Conservation (phyloP, 2,329 filamentous ascomycete genomes). For the Monosporascus ibericus region DNA sequence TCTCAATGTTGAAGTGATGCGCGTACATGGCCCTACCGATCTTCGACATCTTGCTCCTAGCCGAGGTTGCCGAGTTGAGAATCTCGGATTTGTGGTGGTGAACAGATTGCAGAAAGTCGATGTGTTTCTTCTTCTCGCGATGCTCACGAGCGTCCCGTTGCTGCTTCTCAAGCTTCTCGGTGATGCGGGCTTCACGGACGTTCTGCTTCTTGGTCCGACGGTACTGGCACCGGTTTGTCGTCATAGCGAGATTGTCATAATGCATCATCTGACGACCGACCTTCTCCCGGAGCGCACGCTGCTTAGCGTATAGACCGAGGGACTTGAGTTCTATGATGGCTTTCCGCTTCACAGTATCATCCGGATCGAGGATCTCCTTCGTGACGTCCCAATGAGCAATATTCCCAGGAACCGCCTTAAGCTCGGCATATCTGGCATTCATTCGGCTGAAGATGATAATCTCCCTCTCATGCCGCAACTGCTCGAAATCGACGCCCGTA, state of each 20-base stretch:
- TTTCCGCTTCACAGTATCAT: constrained; percentile 80
- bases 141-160: constrained; percentile 93
- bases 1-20: constrained; percentile 94
- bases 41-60: constrained; percentile 74
- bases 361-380: constrained; percentile 59
- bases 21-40: constrained; percentile 81
- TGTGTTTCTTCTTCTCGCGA: constrained; percentile 96
- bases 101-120: constrained; percentile 84
- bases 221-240: constrained; percentile 85
- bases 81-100: constrained; percentile 77
- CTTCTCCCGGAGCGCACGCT: constrained; percentile 77
- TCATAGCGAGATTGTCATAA: constrained; percentile 95
- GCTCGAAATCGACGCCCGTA: constrained; percentile 79
- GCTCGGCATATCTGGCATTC: constrained; percentile 73
- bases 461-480: constrained; percentile 80
- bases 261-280: constrained; percentile 90
- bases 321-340: constrained; percentile 95
- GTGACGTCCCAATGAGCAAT: constrained; percentile 80
- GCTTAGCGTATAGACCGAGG: constrained; percentile 79
- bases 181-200: constrained; percentile 89
- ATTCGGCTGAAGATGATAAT: constrained; percentile 86
- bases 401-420: constrained; percentile 79
- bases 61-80: constrained; percentile 56
- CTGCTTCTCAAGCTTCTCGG: constrained; percentile 98
- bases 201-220: constrained; percentile 97